These are phyloP conservation scores for Penicillium corylophilum DNA, from an alignment of 2,329 filamentous ascomycete genomes.

Conservation along the genomic window DNA sequence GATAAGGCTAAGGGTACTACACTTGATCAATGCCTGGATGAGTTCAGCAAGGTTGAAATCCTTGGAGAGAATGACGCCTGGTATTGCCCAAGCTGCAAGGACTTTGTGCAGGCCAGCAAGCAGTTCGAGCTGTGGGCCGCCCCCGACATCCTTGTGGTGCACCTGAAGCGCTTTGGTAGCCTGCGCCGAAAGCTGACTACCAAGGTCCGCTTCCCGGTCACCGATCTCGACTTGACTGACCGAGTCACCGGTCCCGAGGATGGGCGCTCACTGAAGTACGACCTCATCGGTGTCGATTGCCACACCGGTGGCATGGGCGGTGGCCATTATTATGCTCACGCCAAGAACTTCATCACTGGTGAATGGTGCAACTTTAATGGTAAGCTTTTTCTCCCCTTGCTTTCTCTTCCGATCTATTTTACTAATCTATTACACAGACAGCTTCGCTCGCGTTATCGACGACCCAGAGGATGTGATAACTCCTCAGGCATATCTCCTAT, in stretches of 20 bases:
- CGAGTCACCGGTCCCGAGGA: slow-evolving; percentile 78
- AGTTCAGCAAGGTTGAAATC: slow-evolving; percentile 91
- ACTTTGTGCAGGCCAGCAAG: slow-evolving; percentile 87
- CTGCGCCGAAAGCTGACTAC: slow-evolving; percentile 77
- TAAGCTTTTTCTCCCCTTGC: slow-evolving; percentile 41
- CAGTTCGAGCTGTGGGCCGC: slow-evolving; percentile 97
- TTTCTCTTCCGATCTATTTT: background rate
- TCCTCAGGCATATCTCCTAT: slow-evolving; percentile 82
- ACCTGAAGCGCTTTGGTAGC: slow-evolving; percentile 81
- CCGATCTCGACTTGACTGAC: slow-evolving; percentile 76
- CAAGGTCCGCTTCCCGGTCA: slow-evolving; percentile 85
- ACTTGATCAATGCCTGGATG: slow-evolving; percentile 86
- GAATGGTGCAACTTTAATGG: slow-evolving; percentile 98
- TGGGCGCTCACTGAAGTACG: slow-evolving; percentile 81
- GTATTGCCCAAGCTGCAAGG: slow-evolving; percentile 96
- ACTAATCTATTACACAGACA: slow-evolving; percentile 61
- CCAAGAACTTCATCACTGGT: slow-evolving; percentile 84
- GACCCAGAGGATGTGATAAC: slow-evolving; percentile 67
- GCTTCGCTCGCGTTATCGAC: slow-evolving; percentile 63
- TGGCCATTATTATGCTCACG: slow-evolving; percentile 93
- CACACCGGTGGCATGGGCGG: slow-evolving; percentile 92
- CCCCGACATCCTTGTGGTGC: slow-evolving; percentile 90
- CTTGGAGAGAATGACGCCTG: slow-evolving; percentile 94
- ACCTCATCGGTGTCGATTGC: slow-evolving; percentile 93
- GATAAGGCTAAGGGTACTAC: slow-evolving; percentile 75